A percentile compares a stretch with the other conserved stretches of the same genome.
These are phyloP conservation scores for Mycena haematopus DNA, from an alignment of 768 basidiomycete genomes.

Conservation along the genomic window DNA sequence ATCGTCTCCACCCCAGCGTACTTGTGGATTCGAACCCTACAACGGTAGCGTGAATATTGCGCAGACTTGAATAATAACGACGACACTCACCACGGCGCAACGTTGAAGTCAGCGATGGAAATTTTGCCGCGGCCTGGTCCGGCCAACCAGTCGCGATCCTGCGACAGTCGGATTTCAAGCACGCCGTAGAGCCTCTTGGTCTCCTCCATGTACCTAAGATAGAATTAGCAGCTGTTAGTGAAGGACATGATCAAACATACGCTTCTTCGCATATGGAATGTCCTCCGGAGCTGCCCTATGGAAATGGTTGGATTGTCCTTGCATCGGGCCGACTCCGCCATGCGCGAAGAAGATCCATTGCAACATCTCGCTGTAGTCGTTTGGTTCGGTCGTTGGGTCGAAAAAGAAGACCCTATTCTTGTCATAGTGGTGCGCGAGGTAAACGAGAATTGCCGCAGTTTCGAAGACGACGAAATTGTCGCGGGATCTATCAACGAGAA, in stretches of 20 bases:
- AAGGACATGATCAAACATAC: conserved; percentile 40
- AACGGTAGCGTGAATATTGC: background rate
- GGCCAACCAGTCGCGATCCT: conserved; percentile 84
- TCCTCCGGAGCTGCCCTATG: conserved; percentile 66
- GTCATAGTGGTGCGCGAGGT: conserved; percentile 83
- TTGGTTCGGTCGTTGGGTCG: conserved; percentile 54
- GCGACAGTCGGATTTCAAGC: conserved; percentile 75
- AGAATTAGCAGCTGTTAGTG: conserved; percentile 13
- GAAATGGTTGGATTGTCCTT: conserved; percentile 84
- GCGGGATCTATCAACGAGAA: conserved; percentile 53
- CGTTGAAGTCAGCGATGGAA: conserved; percentile 77
- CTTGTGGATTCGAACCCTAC: conserved; percentile 60
- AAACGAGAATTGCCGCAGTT: conserved; percentile 83
- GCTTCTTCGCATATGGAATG: conserved; percentile 71
- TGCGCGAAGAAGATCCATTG: conserved; percentile 92
- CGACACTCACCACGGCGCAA: conserved; percentile 60
- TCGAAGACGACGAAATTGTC: conserved; percentile 76
- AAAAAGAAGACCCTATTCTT: conserved; percentile 75
- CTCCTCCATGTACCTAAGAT: conserved; percentile 77
- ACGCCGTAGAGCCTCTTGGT: conserved; percentile 85
- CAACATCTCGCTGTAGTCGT: conserved; percentile 72
- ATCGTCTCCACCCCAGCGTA: conserved; percentile 60
- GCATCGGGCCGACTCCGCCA: conserved; percentile 88
- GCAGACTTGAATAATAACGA: background rate
- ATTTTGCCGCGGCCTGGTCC: conserved; percentile 75